Evolutionary conservation across 2,329 filamentous ascomycete genomes (phyloP), one percentile per base, ranked within the genome.

Genomic region (Phialemonium atrogriseum): DNA sequence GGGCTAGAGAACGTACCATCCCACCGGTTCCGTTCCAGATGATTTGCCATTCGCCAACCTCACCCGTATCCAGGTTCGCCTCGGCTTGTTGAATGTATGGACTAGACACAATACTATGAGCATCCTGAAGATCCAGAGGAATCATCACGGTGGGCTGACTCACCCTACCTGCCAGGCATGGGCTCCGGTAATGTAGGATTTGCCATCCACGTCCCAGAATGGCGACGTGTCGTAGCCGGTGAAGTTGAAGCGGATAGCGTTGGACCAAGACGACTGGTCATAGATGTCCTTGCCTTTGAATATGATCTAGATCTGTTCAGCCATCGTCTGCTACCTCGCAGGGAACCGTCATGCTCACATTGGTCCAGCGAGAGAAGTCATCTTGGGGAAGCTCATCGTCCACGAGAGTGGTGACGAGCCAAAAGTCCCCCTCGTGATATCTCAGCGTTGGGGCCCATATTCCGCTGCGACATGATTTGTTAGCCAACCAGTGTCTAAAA

Each of bases 191-290:
- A 72, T 61, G 35, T 74, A 77, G 0, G 62, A 54, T 35, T 60
- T 67, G 1, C 70, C 72, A 27, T 76, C 64, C 1, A 63, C 60
- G 30, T 76, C 66, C 66, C 70, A 77, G 42, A 73, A 70, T 7
- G 65, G 60, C 20, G 60, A 64, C 0, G 70, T 66, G 32, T 78
- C 73, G 32, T 70, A 70, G 1, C 66, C 66, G 7, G 57, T 51
- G 25, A 68, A 66, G 10, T 64, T 53, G 41, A 70, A 71, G 31
- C 64, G 58, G 0, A 65, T 44, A 0, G 69, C 60, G 32, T 67
- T 53, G 1, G 59, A 59, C 68, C 70, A 74, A 0, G 64, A 50
- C 10, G 38, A 24, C 5, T 53, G 45, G 23, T 63, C 47, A 40
- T 55, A 70, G 0, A 61, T 59, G 31, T 70, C 45, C 2, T 51